Base-by-base conservation (phyloP, 352 stramenopile genomes). In the Phytophthora tentaculata region DNA sequence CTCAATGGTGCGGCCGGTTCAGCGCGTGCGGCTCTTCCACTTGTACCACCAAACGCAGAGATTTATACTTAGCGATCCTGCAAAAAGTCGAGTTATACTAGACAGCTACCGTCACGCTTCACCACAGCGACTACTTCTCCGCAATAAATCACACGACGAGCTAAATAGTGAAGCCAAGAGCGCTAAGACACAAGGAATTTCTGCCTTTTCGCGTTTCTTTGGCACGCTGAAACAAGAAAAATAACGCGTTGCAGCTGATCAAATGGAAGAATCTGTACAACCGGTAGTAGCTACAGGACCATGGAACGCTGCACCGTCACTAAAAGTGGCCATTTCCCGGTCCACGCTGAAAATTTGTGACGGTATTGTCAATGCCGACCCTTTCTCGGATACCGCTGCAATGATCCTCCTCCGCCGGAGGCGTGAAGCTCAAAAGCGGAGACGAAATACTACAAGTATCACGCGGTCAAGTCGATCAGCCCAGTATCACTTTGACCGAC, bases 1-100 rank as follows among this genome's bases (percentile, higher is more conserved):
- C 0, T 63, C 84, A 12, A 56, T 88, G 44, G 59, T 84, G 5
- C 61, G 71, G 5, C 77, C 79, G 10, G 64, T 84, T 10, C 79
- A 77, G 20, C 77, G 79, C 9, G 29, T 72, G 0, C 57, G 79
- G 10, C 37, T 86, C 14, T 76, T 76, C 53, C 61, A 69, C 4
- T 39, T 80, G 6, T 76, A 81, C 19, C 60, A 76, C 10, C 66
- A 69, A 35, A 24, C 75, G 5, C 49, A 64, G 19, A 54, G 59
- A 2, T 82, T 79, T 39, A 43, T 79, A 13, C 13, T 35, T n/a
- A 35, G 59, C 1, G 59, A 73, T 29, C 14, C 28, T 5, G 32
- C 13, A 22, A 73, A 54, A 26, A 59, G 65, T 17, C 59, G 65
- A 56, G 32, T 58, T 5, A 35, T 73, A 14, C 22, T 73, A 13